phyloP scores from a whole-genome alignment of 2,329 filamentous ascomycete genomes.

The Aspergillus sp. region DNA sequence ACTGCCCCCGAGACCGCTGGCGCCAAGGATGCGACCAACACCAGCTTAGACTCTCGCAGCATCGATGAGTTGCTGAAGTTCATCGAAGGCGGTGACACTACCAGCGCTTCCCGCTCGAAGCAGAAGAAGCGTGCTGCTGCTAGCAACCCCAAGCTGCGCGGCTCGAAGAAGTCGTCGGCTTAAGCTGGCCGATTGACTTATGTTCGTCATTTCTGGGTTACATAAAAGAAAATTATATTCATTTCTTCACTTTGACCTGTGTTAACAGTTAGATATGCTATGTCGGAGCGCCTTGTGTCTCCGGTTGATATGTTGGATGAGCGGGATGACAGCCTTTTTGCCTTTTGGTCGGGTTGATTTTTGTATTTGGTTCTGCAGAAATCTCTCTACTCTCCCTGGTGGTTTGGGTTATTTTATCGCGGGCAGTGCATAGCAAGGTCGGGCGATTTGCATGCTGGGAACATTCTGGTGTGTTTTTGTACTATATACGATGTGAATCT shows the following conservation, averaged over 20 bases:
- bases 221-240: slow-evolving; percentile 7
- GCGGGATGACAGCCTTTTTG: slow-evolving; percentile 22
- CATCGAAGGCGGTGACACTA: slow-evolving; percentile 69
- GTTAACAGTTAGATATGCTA: slow-evolving; percentile 26
- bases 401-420: slow-evolving; percentile 20
- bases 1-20: slow-evolving; percentile 51
- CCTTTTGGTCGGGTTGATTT: slow-evolving; percentile 14
- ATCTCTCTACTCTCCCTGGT: slow-evolving; percentile 34
- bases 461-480: slow-evolving; percentile 16
- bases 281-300: slow-evolving; percentile 21
- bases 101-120: slow-evolving; percentile 37
- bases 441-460: slow-evolving; percentile 27
- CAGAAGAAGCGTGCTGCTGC: slow-evolving; percentile 45
- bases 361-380: slow-evolving; percentile 26
- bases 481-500: slow-evolving; percentile 6
- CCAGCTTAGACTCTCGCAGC: slow-evolving; percentile 68
- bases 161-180: slow-evolving; percentile 38
- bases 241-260: slow-evolving; percentile 23
- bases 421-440: slow-evolving; percentile 31
- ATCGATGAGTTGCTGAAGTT: slow-evolving; percentile 93
- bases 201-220: slow-evolving; percentile 3
- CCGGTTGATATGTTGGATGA: slow-evolving; percentile 27
- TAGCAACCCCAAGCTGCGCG: slow-evolving; percentile 44
- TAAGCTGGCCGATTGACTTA: slow-evolving; percentile 14
- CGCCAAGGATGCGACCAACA: slow-evolving; percentile 25